A percentile compares a stretch with the other conserved stretches of the same genome.
Conservation (phyloP, 805 yeast species). For the Brettanomyces anomalus region DNA sequence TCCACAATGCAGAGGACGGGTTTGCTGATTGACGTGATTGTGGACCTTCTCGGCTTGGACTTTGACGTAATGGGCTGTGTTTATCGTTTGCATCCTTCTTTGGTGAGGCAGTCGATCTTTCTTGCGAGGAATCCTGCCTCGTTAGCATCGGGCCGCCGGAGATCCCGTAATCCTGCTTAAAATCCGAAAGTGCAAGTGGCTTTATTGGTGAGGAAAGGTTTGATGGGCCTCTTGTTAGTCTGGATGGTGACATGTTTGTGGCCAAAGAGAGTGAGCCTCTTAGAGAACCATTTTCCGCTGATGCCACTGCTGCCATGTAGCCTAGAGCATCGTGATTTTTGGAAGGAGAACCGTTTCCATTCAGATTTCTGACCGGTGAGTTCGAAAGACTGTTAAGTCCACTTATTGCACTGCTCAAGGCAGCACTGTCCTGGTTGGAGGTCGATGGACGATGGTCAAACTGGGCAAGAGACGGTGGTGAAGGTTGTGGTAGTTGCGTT, state of each 20-base stretch:
- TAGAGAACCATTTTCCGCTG: conserved; percentile 7
- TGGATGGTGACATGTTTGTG: neutral
- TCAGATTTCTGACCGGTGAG: neutral
- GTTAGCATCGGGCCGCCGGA: conserved; percentile 5
- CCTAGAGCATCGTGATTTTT: conserved; percentile 15
- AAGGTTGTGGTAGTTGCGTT: too few species aligned
- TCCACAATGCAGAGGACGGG: conserved; percentile 90
- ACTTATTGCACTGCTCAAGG: too few species aligned
- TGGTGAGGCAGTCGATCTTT: conserved; percentile 6
- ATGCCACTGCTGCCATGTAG: conserved; percentile 19
- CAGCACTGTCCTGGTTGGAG: too few species aligned
- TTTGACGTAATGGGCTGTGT: conserved; percentile 25
- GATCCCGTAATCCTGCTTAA: conserved; percentile 4
- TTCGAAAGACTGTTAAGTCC: neutral
- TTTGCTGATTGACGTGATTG: conserved; percentile 35
- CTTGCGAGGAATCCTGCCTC: conserved; percentile 9
- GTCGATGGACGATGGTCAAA: too few species aligned
- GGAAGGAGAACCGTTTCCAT: neutral
- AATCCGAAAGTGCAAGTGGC: conserved; percentile 12
- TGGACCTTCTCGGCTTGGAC: neutral
- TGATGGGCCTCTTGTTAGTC: conserved; percentile 1
- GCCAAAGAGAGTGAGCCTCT: conserved; percentile 2
- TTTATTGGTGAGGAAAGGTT: conserved; percentile 10
- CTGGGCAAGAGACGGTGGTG: too few species aligned
- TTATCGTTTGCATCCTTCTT: neutral